Percentiles rank a stretch among this genome's conserved stretches.
Evolutionary conservation across 495 filamentous ascomycete genomes (phyloP).

Genomic region (Daldinia decipiens): DNA sequence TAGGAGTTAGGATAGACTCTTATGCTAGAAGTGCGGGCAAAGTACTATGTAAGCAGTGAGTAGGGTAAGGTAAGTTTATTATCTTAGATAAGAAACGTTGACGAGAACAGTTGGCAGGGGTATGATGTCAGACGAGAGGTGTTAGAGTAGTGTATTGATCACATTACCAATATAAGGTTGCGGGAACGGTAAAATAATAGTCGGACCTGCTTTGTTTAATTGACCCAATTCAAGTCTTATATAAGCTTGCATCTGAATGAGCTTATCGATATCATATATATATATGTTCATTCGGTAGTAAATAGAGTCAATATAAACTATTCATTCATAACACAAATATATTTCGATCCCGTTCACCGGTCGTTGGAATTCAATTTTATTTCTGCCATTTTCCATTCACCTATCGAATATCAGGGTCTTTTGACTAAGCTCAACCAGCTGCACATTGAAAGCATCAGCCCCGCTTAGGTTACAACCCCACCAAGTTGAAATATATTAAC

Average conservation of each 20-base stretch:
- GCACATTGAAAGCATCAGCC: slow-evolving; percentile 32
- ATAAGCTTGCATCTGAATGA: neutral
- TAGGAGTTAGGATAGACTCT: neutral
- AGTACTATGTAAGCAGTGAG: neutral
- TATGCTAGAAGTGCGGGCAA: slow-evolving; percentile 2
- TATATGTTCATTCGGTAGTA: neutral
- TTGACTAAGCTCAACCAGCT: slow-evolving; percentile 20
- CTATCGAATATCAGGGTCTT: slow-evolving; percentile 29
- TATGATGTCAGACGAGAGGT: slow-evolving; percentile 10
- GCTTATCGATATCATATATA: neutral
- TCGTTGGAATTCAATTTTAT: slow-evolving; percentile 6
- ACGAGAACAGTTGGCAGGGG: neutral
- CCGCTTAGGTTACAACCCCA: slow-evolving; percentile 28
- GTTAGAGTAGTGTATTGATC: neutral
- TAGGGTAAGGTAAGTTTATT: slow-evolving; percentile 11
- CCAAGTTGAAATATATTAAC: slow-evolving; percentile 29
- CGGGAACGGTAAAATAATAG: neutral
- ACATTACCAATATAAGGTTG: slow-evolving; percentile 4
- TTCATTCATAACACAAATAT: neutral
- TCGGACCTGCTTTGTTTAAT: neutral
- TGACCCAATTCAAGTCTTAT: neutral
- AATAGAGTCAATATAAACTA: neutral
- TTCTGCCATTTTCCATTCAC: slow-evolving; percentile 21
- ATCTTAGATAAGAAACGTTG: slow-evolving; percentile 5
- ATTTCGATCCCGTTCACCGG: neutral